These are phyloP conservation scores for Suhomyces bribrorum DNA, from an alignment of 1,139 yeast species.

Conservation along the genomic window DNA sequence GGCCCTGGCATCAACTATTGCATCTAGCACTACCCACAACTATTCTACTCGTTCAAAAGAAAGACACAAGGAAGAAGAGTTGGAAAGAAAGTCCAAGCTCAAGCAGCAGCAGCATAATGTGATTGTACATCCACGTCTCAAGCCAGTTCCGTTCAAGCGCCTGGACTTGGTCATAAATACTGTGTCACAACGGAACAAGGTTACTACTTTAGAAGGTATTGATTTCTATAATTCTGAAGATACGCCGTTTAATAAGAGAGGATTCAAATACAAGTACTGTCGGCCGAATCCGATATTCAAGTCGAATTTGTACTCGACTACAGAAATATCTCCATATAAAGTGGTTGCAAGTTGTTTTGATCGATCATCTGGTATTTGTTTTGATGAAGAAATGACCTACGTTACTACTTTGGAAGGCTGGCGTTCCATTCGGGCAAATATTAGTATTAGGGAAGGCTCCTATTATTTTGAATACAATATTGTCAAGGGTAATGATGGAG, in stretches of 20 bases:
- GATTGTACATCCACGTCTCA: slow-evolving; percentile 45
- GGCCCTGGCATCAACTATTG: slow-evolving; percentile 1
- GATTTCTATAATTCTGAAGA: slow-evolving; percentile 62
- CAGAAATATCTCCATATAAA: slow-evolving; percentile 69
- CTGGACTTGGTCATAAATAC: slow-evolving; percentile 27
- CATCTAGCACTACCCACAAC: slow-evolving; percentile 14
- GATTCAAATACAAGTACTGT: slow-evolving; percentile 81
- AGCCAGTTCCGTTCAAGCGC: slow-evolving; percentile 45
- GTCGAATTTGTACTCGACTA: slow-evolving; percentile 66
- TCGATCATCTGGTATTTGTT: slow-evolving; percentile 59
- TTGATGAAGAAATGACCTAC: slow-evolving; percentile 43
- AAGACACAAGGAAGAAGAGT: slow-evolving; percentile 18
- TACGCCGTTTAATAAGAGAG: slow-evolving; percentile 75
- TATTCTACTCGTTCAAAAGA: slow-evolving; percentile 31
- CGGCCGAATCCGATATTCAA: slow-evolving; percentile 65
- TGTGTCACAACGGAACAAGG: slow-evolving; percentile 8
- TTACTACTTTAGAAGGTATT: slow-evolving; percentile 18
- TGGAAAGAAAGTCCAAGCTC: slow-evolving; percentile 19
- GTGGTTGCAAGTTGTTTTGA: slow-evolving; percentile 74
- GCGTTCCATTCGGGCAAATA: slow-evolving; percentile 76
- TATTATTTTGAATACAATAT: slow-evolving; percentile 79
- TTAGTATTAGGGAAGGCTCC: slow-evolving; percentile 74
- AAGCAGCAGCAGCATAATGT: slow-evolving; percentile 34
- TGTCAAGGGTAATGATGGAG: slow-evolving; percentile 39
- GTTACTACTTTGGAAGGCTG: slow-evolving; percentile 71